A percentile compares a stretch with the other conserved stretches of the same genome.
phyloP scores from a whole-genome alignment of 345 rosid species.

The Populus davidiana region DNA sequence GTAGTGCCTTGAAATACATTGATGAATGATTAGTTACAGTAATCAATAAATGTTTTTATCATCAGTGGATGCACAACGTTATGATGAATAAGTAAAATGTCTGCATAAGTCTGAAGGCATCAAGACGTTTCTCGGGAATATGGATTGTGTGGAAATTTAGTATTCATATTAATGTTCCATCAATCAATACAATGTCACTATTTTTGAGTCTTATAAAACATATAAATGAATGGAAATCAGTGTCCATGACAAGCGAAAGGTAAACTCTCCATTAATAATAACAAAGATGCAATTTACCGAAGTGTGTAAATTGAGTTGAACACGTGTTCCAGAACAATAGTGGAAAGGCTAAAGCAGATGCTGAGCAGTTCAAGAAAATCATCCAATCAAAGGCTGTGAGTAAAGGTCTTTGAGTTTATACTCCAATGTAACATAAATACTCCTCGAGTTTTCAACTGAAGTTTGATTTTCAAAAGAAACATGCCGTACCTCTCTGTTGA shows the following conservation, averaged over 20 bases:
- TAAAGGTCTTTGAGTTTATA: background rate
- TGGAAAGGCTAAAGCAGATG: background rate
- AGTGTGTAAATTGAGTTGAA: background rate
- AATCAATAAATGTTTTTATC: background rate
- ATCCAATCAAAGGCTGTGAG: background rate
- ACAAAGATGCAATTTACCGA: background rate
- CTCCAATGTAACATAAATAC: background rate
- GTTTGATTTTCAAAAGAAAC: background rate
- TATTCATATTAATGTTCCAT: background rate
- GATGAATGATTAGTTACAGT: background rate
- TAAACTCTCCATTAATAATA: background rate
- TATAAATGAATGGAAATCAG: background rate
- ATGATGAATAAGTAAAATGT: background rate
- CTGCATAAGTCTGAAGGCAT: background rate
- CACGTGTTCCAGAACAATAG: background rate
- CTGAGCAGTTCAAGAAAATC: background rate
- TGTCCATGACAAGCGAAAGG: background rate
- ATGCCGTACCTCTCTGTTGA: constrained; percentile 61
- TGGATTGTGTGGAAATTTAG: background rate
- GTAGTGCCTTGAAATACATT: background rate
- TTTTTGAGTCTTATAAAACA: background rate
- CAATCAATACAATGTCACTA: background rate
- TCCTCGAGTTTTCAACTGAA: background rate
- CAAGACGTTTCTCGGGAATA: background rate
- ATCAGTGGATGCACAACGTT: background rate